Evolutionary conservation across 2,329 filamentous ascomycete species (phyloP), one percentile per base, ranked within the genome.

Genomic region (Alternaria sp.): DNA sequence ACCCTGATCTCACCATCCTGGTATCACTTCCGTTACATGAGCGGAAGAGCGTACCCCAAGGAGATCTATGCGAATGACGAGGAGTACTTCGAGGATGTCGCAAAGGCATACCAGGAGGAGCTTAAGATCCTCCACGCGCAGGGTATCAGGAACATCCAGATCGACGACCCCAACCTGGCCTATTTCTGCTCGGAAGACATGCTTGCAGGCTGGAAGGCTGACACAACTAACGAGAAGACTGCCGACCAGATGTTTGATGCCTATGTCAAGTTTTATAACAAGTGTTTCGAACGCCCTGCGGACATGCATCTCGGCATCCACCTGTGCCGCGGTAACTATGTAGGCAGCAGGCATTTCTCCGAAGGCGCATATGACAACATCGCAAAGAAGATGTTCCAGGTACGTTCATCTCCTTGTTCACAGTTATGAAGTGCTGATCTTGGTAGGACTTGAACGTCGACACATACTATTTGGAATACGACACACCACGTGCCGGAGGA

Each of bases 231-330:
- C 76, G 86, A 86, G 57, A 87, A 89, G 77, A 87, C 87, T 1
- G 87, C 90, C 7, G 90, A 92, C 51, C 88, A 90, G 68, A 88
- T 93, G 47, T 86, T 94, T 21, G 89, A 92, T 70, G 87, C 89
- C 26, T 94, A 94, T 80, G 91, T 94, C 77, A 84, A 86, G 65
- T 87, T 92, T 68, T 93, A 93, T 84, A 93, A 93, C 77, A 89
- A 91, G 78, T 88, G 85, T 72, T 84, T 92, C 73, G 82, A 77
- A 71, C 81, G 88, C 0, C 90, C 91, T 0, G 77, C 83, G 3
- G 91, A 93, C 74, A 87, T 93, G 84, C 91, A 93, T 79, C 85
- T 92, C 3, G 91, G 91, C 49, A 89, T 94, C 15, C 92, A 94
- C 75, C 83, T 93, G 55, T 93, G 91, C 84, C 75, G 82, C 57